These are phyloP conservation scores for Psophocarpus tetragonolobus DNA, from an alignment of 306 rosid genomes.

Conservation along the genomic window DNA sequence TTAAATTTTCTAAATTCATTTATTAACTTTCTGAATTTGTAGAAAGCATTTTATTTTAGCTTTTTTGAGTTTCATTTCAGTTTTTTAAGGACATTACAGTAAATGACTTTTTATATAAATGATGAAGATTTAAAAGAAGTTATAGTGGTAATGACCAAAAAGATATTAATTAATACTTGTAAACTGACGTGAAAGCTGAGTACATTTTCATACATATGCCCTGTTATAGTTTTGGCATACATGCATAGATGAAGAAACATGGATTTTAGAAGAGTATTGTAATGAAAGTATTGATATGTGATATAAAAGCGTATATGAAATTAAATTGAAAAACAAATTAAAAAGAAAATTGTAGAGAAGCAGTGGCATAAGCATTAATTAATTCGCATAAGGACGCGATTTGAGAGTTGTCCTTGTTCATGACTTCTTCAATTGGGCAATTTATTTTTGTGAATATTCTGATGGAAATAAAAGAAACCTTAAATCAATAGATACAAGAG, in stretches of 20 bases:
- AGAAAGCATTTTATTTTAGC: not conserved
- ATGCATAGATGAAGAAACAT: not conserved
- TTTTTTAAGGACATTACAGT: not conserved
- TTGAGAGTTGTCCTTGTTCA: not conserved
- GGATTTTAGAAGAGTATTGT: not conserved
- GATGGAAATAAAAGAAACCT: no score
- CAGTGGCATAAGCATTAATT: not conserved
- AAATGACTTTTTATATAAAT: not conserved
- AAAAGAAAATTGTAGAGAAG: not conserved
- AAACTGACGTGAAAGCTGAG: not conserved
- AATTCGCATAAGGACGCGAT: not conserved
- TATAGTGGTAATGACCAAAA: not conserved
- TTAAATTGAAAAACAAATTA: not conserved
- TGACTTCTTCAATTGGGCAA: not conserved
- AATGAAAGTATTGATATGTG: not conserved
- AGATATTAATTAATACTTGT: not conserved
- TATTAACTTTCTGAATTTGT: not conserved
- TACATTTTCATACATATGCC: not conserved
- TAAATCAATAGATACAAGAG: no score
- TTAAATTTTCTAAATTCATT: not conserved
- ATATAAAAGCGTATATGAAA: not conserved
- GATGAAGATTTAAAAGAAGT: not conserved
- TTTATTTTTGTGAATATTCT: not conserved
- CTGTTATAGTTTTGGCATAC: not conserved
- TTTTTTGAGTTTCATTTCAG: not conserved